Evolutionary conservation across 1,284 basidiomycete species (phyloP), one percentile per base, ranked within the genome.

Genomic region (Ceratobasidium sp.): DNA sequence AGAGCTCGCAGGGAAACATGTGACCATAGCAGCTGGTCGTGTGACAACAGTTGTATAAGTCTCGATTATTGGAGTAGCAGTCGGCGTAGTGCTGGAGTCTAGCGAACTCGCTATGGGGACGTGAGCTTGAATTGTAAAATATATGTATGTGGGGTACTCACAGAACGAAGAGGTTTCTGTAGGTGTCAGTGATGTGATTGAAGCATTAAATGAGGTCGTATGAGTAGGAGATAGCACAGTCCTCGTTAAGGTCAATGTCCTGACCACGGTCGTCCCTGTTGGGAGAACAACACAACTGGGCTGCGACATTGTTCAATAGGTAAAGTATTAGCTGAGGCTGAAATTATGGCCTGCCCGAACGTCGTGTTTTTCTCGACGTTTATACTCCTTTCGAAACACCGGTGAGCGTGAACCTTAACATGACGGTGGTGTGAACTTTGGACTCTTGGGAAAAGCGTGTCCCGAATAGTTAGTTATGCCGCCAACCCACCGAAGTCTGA

Each of bases 251-350:
- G 60, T 63, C 3, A 63, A 39, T 12, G 60, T 63, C 23, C 60
- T 26, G 15, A 63, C 60, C 39, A 42, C 60, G 15, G 60, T 26
- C 39, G 60, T 63, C 60, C 18, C 20, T 3, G 60, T 63, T 39
- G 28, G 60, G 15, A 63, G 60, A 4, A 39, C 20, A 20, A 42
- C 39, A 18, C 60, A 63, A 40, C 33, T 39, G 7, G 60, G 33
- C 60, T 63, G 60, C 18, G 60, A 63, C 60, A 63, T 63, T 6
- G 39, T 40, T n/a, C n/a, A n/a, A n/a, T n/a, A n/a, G n/a, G n/a
- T n/a, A n/a, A 39, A 40, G 20, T 63, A 63, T 63, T 18, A 18
- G 39, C 15, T n/a, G 60, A 26, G 39, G 28, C 3, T 20, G 2
- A 18, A 63, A 18, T 20, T 12, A 6, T 18, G 39, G 60, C 60